Conservation (phyloP, 2,329 filamentous ascomycete species). For the Dactylonectria macrodidyma region DNA sequence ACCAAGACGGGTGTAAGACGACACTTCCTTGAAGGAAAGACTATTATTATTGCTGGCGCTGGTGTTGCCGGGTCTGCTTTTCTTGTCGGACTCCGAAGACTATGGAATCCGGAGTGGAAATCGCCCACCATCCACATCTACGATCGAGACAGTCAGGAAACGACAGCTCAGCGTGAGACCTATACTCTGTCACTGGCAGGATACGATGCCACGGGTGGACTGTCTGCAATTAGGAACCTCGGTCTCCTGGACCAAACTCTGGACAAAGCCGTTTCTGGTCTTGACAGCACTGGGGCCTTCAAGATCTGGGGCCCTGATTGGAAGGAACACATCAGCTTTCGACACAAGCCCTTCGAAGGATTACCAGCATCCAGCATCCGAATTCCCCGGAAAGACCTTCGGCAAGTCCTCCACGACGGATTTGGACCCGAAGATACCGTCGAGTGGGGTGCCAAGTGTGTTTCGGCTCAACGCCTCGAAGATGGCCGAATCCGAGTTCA, state of each 20-base stretch:
- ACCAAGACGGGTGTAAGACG: conserved; percentile 21
- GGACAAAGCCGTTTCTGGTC: conserved; percentile 49
- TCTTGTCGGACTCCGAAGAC: conserved; percentile 55
- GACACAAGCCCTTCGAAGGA: conserved; percentile 48
- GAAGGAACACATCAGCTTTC: conserved; percentile 52
- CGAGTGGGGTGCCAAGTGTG: conserved; percentile 48
- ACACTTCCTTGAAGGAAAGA: conserved; percentile 57
- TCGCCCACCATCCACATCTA: conserved; percentile 57
- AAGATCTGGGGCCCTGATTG: conserved; percentile 59
- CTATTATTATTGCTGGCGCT: conserved; percentile 60
- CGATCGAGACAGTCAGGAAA: conserved; percentile 57
- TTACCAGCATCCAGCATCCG: conserved; percentile 56
- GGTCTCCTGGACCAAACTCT: conserved; percentile 55
- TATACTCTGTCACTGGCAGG: conserved; percentile 59
- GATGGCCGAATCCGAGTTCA: conserved; percentile 45
- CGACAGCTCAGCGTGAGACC: conserved; percentile 50
- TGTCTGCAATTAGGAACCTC: conserved; percentile 56
- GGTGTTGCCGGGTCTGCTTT: conserved; percentile 62
- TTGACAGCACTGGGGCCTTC: conserved; percentile 52
- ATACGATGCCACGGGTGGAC: conserved; percentile 52
- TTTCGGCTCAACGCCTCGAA: conserved; percentile 39
- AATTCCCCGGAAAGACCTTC: conserved; percentile 55
- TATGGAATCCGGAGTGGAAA: conserved; percentile 51
- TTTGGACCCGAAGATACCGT: conserved; percentile 35
- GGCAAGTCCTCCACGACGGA: conserved; percentile 52